Conservation (phyloP, 1,284 basidiomycete genomes). For the Cystobasidium slooffiae region DNA sequence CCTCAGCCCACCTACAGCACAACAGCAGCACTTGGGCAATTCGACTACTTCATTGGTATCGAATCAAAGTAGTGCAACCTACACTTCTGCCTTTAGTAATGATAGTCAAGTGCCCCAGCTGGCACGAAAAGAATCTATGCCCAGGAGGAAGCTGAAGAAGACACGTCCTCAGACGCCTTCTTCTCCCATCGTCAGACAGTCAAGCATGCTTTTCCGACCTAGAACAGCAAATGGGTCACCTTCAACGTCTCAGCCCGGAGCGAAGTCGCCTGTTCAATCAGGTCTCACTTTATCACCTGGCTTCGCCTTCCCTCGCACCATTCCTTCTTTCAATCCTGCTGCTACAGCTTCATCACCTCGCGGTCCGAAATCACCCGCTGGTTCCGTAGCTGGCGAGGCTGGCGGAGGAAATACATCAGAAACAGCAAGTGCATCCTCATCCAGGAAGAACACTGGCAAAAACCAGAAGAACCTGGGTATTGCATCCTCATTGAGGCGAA, state of each 20-base stretch:
- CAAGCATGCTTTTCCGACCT: not conserved
- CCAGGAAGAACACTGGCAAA: not conserved
- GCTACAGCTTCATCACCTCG: not conserved
- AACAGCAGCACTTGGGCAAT: not conserved
- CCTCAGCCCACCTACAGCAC: not conserved
- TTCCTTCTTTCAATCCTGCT: not conserved
- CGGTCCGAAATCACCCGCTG: not conserved
- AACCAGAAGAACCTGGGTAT: slow-evolving; percentile 8
- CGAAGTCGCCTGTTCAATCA: not conserved
- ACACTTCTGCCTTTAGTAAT: not conserved
- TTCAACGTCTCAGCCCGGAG: not conserved
- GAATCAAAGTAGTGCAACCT: slow-evolving; percentile 10
- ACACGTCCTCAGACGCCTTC: not conserved
- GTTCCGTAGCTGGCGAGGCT: not conserved
- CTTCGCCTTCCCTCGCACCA: slow-evolving; percentile 4
- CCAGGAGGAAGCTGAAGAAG: slow-evolving; percentile 23
- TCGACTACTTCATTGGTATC: slow-evolving; percentile 25
- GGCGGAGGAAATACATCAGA: not conserved
- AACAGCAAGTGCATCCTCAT: not conserved
- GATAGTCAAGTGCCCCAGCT: not conserved
- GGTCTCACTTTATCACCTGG: not conserved
- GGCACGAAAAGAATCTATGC: not conserved
- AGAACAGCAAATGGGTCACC: not conserved
- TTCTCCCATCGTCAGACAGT: not conserved
- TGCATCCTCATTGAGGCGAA: not conserved